phyloP scores from a whole-genome alignment of 345 rosid species.

The Euphorbia pulcherrima region DNA sequence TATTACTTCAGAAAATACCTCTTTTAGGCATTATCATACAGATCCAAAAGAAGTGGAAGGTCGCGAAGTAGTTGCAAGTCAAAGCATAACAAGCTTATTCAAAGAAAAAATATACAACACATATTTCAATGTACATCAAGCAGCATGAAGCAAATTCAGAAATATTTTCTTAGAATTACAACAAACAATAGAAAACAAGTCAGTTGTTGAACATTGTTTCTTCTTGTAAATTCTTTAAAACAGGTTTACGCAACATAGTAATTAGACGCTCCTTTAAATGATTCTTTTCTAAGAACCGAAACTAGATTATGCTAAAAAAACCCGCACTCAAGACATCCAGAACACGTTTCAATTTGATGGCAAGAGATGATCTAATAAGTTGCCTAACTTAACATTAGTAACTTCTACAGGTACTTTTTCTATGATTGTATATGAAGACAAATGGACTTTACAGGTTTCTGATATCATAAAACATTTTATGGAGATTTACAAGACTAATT shows the following conservation, averaged over 20 bases:
- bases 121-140: background rate
- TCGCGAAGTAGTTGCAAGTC: background rate
- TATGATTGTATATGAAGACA: background rate
- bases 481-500: background rate
- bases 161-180: background rate
- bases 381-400: background rate
- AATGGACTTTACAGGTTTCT: background rate
- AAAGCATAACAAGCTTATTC: background rate
- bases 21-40: too few relatives aligned
- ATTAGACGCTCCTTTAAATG: background rate
- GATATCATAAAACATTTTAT: background rate
- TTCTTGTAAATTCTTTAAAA: background rate
- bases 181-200: background rate
- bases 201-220: background rate
- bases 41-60: too few relatives aligned
- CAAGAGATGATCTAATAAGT: background rate
- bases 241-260: background rate
- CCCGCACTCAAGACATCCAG: background rate
- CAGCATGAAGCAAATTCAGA: background rate
- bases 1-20: too few relatives aligned
- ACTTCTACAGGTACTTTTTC: background rate
- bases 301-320: constrained; percentile 1
- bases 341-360: background rate
- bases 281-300: background rate
- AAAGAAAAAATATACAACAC: background rate